Evolutionary conservation across 176 grass and related monocot species (phyloP), one percentile per base, ranked within the genome.

Genomic region (Oryza glaberrima): DNA sequence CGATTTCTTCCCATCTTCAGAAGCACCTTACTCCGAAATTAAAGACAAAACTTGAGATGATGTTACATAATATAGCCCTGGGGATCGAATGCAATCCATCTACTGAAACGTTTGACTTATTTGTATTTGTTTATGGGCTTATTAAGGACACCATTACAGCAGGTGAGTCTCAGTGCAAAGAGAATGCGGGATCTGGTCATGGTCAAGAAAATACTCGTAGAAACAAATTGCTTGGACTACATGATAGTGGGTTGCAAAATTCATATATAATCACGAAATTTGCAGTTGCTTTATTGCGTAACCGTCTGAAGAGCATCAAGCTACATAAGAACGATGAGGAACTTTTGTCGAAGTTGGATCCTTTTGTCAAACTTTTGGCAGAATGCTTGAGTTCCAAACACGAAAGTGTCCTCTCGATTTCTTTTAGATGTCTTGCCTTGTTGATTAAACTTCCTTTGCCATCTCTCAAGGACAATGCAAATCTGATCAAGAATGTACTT

Each of bases 81-180:
- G 96, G 96, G 47, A 80, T 98, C 17, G 93, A 94, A 69, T 91
- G 83, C 76, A 98, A 98, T 82, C 81, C 93, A 87, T 95, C 93
- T 49, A 90, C 88, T 66, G 87, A 94, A 82, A 80, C 84, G 23
- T 84, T 85, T 43, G 65, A 94, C 40, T 91, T 98, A 61, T 94
- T 98, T 79, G 68, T 90, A 71, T 94, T 94, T 89, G 87, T 92
- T 19, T 94, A 93, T 81, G 84, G 89, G 28, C 85, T 95, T 80
- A 76, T 98, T 86, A 86, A 95, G 80, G 93, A 94, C 80, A 94
- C 82, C 72, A 74, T 80, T 61, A 65, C 19, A 32, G 67, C 67
- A 73, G 80, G 68, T 75, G 79, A 70, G 64, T 83, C 82, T 86
- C 79, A 90, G 40, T 44, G 66, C 76, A 92, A 84, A 85, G 73